Conservation (phyloP, 441 rosid genomes). For the Raphanus hybrid region DNA sequence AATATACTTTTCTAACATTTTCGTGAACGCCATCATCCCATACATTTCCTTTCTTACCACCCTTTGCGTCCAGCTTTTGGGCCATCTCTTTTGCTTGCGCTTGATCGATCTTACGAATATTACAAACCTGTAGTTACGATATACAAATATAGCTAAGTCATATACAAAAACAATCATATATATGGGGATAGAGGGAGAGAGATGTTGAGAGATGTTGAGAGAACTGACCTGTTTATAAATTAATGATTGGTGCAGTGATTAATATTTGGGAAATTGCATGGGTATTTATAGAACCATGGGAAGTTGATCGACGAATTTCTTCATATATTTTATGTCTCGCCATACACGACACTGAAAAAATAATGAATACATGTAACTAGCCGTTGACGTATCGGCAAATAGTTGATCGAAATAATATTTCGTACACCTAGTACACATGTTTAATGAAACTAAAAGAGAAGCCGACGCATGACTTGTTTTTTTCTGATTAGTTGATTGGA, state of each 20-base stretch:
- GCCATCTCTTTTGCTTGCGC: conserved; percentile 27
- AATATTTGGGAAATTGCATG: background rate
- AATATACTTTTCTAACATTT: conserved; percentile 24
- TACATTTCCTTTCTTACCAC: conserved; percentile 22
- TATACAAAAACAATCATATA: background rate
- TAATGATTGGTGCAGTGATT: background rate
- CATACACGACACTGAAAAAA: background rate
- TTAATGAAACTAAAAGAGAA: too few species aligned
- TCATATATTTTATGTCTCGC: background rate
- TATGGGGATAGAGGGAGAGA: conserved; percentile 4
- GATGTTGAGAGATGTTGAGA: background rate
- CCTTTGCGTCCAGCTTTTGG: conserved; percentile 25
- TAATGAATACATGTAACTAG: background rate
- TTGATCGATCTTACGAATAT: background rate
- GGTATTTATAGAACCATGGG: conserved; percentile 7
- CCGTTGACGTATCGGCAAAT: background rate
- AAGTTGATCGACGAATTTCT: background rate
- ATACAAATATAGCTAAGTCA: background rate
- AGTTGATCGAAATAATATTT: background rate
- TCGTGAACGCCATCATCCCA: conserved; percentile 36
- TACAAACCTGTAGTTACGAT: background rate
- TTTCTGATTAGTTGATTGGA: too few species aligned
- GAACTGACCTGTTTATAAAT: conserved; percentile 2
- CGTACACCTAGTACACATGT: background rate
- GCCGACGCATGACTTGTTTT: too few species aligned